phyloP scores from a whole-genome alignment of 2,329 filamentous ascomycete species.

The Penicillium sp. region DNA sequence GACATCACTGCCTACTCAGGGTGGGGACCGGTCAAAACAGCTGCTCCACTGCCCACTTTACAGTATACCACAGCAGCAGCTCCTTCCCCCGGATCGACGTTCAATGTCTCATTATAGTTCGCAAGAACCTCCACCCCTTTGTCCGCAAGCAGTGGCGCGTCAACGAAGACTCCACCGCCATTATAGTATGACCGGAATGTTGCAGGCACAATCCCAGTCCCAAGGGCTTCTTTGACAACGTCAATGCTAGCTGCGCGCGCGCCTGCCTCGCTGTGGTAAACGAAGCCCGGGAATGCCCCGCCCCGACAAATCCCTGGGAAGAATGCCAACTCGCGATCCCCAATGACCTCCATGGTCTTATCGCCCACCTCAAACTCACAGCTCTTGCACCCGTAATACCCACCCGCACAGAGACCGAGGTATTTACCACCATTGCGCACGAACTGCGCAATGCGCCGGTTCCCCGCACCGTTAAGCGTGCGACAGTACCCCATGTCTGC shows the following conservation, averaged over 20 bases:
- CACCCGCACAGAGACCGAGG: conserved; percentile 90
- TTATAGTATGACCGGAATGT: conserved; percentile 84
- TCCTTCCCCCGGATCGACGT: conserved; percentile 72
- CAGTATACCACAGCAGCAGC: conserved; percentile 82
- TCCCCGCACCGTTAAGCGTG: conserved; percentile 82
- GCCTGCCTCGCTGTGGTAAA: conserved; percentile 84
- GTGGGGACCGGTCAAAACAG: conserved; percentile 82
- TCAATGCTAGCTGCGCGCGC: conserved; percentile 70
- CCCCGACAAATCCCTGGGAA: conserved; percentile 86
- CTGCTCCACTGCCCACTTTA: conserved; percentile 76
- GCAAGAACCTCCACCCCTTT: conserved; percentile 79
- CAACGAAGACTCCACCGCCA: conserved; percentile 89
- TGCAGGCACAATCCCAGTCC: conserved; percentile 55
- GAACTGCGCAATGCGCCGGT: conserved; percentile 79
- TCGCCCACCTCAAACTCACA: conserved; percentile 95
- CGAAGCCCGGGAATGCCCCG: conserved; percentile 83
- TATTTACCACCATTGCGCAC: conserved; percentile 84
- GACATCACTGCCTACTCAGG: conserved; percentile 68
- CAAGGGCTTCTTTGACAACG: conserved; percentile 63
- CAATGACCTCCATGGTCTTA: conserved; percentile 77
- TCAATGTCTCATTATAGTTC: conserved; percentile 71
- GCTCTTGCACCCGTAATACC: conserved; percentile 77
- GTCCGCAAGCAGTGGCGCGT: conserved; percentile 63
- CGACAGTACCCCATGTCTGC: conserved; percentile 93
- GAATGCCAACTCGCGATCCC: conserved; percentile 80